Evolutionary conservation across 73 alveolate species (phyloP), one percentile per base, ranked within the genome.

Genomic region (Effrenium voratum): DNA sequence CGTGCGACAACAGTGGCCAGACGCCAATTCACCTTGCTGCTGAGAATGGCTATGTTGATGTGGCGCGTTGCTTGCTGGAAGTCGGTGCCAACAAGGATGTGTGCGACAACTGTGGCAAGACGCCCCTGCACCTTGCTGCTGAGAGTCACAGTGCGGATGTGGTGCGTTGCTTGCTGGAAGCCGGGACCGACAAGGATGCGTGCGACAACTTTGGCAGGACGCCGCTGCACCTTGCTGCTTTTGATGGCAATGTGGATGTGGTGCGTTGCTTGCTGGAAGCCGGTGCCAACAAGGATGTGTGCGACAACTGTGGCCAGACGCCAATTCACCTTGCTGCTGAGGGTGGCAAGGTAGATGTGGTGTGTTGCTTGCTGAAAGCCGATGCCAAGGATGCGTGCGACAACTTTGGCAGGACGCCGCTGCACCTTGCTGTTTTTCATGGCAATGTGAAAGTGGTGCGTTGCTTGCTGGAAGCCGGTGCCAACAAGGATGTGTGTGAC

Each of bases 261-360:
- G 82, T 72, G 82, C 82, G 38, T 26, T 32, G 49, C 13, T 72
- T 72, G 47, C 26, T 72, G 82, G 82, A 72, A 32, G 82, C 82
- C 13, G 82, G 38, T 72, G 82, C 82, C n/a, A 72, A 72, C 49
- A 44, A 72, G 28, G 32, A 28, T 2, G 82, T 44, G 16, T 44
- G 38, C 30, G 73, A 59, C 3, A 28, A 28, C 68, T 12, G 24
- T 36, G 82, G 82, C 49, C 82, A 72, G 49, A 72, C 82, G n/a
- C 82, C 82, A 16, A 44, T 72, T 15, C 38, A 72, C 32, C 36
- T 38, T 34, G 82, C 82, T 12, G 82, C 82, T 34, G 49, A 44
- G 16, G 82, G 49, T 13, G 82, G 82, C 26, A 44, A 72, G n/a
- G 82, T 72, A 8, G 49, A 72, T 44, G 38, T 72, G 30, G 38